Base-by-base conservation (phyloP, 768 basidiomycete genomes). In the Rhizopogon sp. region DNA sequence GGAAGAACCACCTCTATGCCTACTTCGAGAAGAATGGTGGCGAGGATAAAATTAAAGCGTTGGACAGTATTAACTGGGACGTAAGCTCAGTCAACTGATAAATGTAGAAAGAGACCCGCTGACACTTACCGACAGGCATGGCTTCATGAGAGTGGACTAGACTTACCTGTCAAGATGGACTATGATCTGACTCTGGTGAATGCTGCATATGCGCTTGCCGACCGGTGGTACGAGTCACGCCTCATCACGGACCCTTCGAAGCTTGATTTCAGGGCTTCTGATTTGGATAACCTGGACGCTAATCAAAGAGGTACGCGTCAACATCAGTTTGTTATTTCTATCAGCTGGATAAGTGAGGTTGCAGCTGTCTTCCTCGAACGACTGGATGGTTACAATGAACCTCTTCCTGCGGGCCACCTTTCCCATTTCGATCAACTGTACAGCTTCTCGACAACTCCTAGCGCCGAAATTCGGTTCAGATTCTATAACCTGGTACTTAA, bases 301-400 rank as follows among this genome's bases (percentile, higher is more conserved):
- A 77, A 79, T 41, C 84, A 85, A 58, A 80, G 72, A 61, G 63
- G 82, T 79, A 49, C 56, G 69, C 60, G 6, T 10, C 35, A 17
- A 53, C 43, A 43, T 16, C 6, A 16, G 42, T 33, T 50, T 20
- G 2, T 1, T 28, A 7, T 17, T 56, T 33, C 20, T 20, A 17
- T 8, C 16, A 8, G 28, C 2, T 6, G 17, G 7, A 22, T 28
- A 40, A 39, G 54, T 59, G 20, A 55, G 20, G 3, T 17, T 39
- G 8, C 57, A 80, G 80, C 77, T 43, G 80, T 83, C 50, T 84
- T 85, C 71, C 74, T 85, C 55, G 78, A 83, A 60, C 76, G 74
- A 50, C 68, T 85, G 8, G 74, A 79, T 58, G 62, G 43, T 11
- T 74, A 70, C 50, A 16, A 37, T 6, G 45, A 68, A 0, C 60